Percentiles rank a stretch among this genome's conserved stretches.
Conservation (phyloP, 495 filamentous ascomycete genomes). For the Rhizodiscina lignyota region DNA sequence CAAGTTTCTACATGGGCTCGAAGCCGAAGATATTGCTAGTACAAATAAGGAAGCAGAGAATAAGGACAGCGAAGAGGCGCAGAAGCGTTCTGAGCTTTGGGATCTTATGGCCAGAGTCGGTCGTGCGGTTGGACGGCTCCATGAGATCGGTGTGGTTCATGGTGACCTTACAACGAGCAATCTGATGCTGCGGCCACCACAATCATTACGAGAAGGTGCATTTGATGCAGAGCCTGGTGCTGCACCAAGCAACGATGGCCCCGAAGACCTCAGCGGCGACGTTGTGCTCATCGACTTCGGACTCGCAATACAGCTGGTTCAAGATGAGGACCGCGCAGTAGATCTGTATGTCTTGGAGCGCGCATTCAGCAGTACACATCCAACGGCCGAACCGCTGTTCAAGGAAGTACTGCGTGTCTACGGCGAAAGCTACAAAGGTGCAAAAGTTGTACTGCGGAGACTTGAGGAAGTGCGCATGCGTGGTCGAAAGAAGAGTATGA, state of each 20-base stretch:
- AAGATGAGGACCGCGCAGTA: conserved; percentile 87
- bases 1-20: conserved; percentile 16
- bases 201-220: conserved; percentile 2
- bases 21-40: neutral
- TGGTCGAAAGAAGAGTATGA: conserved; percentile 94
- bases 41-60: conserved; percentile 12
- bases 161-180: conserved; percentile 97
- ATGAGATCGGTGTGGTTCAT: conserved; percentile 71
- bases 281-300: conserved; percentile 93
- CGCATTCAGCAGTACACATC: conserved; percentile 93
- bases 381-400: conserved; percentile 66
- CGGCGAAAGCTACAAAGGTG: conserved; percentile 39
- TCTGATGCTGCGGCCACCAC: conserved; percentile 55
- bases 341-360: conserved; percentile 94
- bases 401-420: conserved; percentile 44
- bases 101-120: conserved; percentile 60
- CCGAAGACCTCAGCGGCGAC: conserved; percentile 40
- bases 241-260: neutral
- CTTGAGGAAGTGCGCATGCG: conserved; percentile 89
- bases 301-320: conserved; percentile 61
- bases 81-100: conserved; percentile 28
- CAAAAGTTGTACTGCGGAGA: conserved; percentile 47
- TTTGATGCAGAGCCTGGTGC: conserved; percentile 1
- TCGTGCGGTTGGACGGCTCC: conserved; percentile 56
- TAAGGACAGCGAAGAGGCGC: conserved; percentile 7